Evolutionary conservation across 2,329 filamentous ascomycete species (phyloP), one percentile per base, ranked within the genome.

Genomic region (Cladophialophora bantiana): DNA sequence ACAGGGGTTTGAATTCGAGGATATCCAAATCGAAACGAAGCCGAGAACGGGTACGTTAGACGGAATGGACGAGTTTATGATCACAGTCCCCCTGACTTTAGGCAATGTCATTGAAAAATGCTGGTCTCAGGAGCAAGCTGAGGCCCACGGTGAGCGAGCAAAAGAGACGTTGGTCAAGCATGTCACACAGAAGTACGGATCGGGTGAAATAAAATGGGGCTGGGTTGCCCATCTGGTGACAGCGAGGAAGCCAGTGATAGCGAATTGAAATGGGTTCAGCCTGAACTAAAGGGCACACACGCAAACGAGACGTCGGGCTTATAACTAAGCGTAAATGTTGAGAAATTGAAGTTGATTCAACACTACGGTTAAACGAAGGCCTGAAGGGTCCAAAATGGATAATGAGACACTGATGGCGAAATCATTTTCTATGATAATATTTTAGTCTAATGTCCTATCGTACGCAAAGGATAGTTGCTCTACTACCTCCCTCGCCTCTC

Each of bases 161-260:
- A 65, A 56, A 13, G 38, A 40, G 38, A 40, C 38, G 38, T 13
- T 40, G 38, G 66, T 62, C 42, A 57, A 45, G 40, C 60, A 59
- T 32, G 52, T 68, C 54, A n/a, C 18, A 20, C 32, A 68, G 34
- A 68, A 68, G 32, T 68, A 68, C n/a, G 54, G 59, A 2, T 54
- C 62, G 7, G 54, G 53, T 7, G 62, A 59, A 32, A 55, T 68
- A 34, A 53, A 40, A 3, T 68, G 66, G 66, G 48, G 59, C 12
- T 68, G 66, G 66, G 34, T 68, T 31, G 76, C 76, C 13, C 71
- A 77, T 64, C 55, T 78, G 53, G 73, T 74, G 1, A 75, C 72
- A n/a, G 75, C 71, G 34, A 70, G 67, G 56, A 78, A 78, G 66
- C 58, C 38, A 12, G 9, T 15, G 38, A 4, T 4, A 4, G 40